Conservation (phyloP, 2,329 filamentous ascomycete genomes). For the Hymenoscyphus fraxineus region DNA sequence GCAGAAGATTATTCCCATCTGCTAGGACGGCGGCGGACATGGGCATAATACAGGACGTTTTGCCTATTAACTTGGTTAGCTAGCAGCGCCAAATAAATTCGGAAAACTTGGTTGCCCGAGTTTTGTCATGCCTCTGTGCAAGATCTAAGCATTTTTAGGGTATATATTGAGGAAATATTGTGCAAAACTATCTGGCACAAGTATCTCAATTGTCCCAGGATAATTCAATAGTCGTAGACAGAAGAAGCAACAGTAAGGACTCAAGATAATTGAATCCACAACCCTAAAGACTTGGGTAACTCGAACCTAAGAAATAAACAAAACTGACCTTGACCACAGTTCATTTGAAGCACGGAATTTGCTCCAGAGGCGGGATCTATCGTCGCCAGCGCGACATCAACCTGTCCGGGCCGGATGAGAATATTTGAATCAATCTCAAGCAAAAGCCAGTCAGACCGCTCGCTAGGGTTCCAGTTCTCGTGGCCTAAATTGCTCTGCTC, state of each 20-base stretch:
- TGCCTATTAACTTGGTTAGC: conserved; percentile 39
- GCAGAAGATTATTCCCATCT: conserved; percentile 38
- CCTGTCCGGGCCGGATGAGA: conserved; percentile 57
- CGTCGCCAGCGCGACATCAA: conserved; percentile 59
- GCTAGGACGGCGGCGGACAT: conserved; percentile 47
- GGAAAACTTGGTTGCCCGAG: too few species aligned
- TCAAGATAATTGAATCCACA: too few species aligned
- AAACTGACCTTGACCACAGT: conserved; percentile 59
- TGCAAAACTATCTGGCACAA: too few species aligned
- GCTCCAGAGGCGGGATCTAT: conserved; percentile 47
- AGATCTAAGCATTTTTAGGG: too few species aligned
- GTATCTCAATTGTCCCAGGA: too few species aligned
- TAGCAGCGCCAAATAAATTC: too few species aligned
- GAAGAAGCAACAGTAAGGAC: too few species aligned
- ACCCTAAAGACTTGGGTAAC: neutral
- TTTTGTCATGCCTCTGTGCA: too few species aligned
- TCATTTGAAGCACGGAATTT: conserved; percentile 62
- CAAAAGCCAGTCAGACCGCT: conserved; percentile 59
- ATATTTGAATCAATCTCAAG: conserved; percentile 64
- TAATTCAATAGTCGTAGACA: too few species aligned
- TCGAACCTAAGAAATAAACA: neutral
- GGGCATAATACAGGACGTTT: conserved; percentile 54
- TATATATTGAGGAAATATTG: too few species aligned
- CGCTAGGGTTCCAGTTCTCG: conserved; percentile 32
- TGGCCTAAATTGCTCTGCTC: conserved; percentile 42